Conservation (phyloP, 2,329 filamentous ascomycete species). For the Fusarium armeniacum region DNA sequence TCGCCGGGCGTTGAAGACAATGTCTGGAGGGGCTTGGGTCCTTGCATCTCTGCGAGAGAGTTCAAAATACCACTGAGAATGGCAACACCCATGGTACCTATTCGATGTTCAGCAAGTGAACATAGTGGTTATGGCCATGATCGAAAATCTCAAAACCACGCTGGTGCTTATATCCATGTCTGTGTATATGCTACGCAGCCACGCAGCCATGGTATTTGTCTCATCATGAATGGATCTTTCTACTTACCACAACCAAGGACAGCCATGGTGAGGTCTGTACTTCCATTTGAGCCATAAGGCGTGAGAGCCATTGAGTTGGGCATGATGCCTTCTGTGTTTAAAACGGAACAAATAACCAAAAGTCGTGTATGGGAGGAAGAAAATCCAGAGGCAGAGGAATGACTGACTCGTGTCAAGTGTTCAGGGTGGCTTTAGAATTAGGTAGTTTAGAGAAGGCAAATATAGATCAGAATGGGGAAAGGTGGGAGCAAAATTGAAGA, state of each 20-base stretch:
- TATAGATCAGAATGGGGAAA: slow-evolving; percentile 9
- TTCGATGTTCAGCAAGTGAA: slow-evolving; percentile 31
- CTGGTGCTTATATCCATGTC: slow-evolving; percentile 10
- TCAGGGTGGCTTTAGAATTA: background rate
- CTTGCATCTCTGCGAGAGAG: slow-evolving; percentile 71
- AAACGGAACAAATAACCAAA: slow-evolving; percentile 15
- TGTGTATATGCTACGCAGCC: background rate
- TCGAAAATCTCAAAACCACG: background rate
- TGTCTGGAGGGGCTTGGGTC: slow-evolving; percentile 61
- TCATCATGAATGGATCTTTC: background rate
- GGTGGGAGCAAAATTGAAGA: slow-evolving; percentile 22
- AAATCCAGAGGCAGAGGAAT: slow-evolving; percentile 6
- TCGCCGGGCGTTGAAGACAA: slow-evolving; percentile 60
- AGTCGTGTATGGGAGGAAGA: slow-evolving; percentile 12
- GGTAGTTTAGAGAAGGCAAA: slow-evolving; percentile 8
- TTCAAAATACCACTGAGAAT: slow-evolving; percentile 85
- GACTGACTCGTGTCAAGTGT: slow-evolving; percentile 7
- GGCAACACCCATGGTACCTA: slow-evolving; percentile 87
- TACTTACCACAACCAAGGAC: slow-evolving; percentile 84
- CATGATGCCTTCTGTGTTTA: slow-evolving; percentile 44
- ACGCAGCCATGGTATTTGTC: background rate
- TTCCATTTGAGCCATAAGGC: slow-evolving; percentile 54
- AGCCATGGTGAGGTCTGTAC: slow-evolving; percentile 75
- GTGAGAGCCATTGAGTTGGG: slow-evolving; percentile 50
- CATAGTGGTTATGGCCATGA: background rate